Conservation (phyloP, 495 filamentous ascomycete genomes). For the Trichoderma virens region DNA sequence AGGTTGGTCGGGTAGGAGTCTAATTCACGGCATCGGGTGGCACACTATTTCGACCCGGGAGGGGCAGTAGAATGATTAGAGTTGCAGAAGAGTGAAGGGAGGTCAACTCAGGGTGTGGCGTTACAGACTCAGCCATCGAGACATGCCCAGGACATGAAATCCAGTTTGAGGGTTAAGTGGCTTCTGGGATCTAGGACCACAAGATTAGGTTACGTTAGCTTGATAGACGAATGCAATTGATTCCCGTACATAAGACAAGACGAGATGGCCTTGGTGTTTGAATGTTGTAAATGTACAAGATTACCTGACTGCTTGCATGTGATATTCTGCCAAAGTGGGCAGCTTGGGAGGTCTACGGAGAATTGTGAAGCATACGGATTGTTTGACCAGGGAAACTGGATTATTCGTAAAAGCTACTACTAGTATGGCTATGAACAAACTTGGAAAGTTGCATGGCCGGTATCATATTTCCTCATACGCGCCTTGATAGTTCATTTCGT, state of each 20-base stretch:
- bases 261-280: background rate
- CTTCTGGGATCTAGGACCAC: background rate
- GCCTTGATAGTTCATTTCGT: background rate
- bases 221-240: background rate
- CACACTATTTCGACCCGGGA: background rate
- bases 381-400: no score
- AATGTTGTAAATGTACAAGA: no score
- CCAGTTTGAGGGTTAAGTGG: background rate
- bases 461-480: background rate
- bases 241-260: background rate
- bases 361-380: no score
- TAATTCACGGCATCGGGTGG: background rate
- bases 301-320: no score
- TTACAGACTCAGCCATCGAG: background rate
- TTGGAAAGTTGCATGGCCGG: background rate
- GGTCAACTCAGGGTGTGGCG: background rate
- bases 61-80: background rate
- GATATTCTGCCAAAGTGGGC: no score
- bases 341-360: no score
- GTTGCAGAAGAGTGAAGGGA: background rate
- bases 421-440: no score
- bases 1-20: background rate
- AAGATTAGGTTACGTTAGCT: slow-evolving; percentile 2
- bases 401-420: no score
- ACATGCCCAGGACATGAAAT: background rate